phyloP scores from a whole-genome alignment of 106 monocot genomes.

The Chionographis japonica region DNA sequence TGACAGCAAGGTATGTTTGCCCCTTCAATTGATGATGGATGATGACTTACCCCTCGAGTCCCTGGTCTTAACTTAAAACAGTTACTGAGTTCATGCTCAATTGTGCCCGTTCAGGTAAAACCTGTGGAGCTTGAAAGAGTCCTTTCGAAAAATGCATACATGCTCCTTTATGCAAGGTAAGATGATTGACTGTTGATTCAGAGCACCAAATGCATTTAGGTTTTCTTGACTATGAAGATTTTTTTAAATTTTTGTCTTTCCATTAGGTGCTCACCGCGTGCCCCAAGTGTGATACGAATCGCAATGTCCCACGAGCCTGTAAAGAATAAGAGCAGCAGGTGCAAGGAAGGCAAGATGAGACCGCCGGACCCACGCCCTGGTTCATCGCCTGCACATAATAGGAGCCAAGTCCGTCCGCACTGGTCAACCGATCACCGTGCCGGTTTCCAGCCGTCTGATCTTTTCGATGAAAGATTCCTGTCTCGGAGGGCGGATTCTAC shows the following conservation, averaged over 20 bases:
- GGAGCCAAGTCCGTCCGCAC: neutral
- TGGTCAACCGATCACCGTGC: neutral
- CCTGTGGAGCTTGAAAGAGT: slow-evolving; percentile 58
- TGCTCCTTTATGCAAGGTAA: slow-evolving; percentile 85
- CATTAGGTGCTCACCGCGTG: slow-evolving; percentile 53
- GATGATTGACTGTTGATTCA: neutral
- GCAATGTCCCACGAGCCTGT: slow-evolving; percentile 5
- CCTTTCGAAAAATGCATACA: slow-evolving; percentile 56
- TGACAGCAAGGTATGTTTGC: slow-evolving; percentile 63
- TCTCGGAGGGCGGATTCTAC: slow-evolving; percentile 23
- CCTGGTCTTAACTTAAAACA: neutral
- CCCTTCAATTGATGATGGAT: neutral
- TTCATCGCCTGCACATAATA: neutral
- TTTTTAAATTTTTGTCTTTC: too few relatives aligned
- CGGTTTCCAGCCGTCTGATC: neutral
- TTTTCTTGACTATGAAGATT: neutral
- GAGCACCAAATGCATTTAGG: neutral
- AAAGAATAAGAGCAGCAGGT: slow-evolving; percentile 11
- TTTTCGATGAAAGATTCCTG: slow-evolving; percentile 1
- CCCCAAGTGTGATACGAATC: slow-evolving; percentile 36
- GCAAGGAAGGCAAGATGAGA: neutral
- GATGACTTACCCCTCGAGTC: neutral
- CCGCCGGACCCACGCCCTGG: neutral
- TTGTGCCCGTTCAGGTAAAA: slow-evolving; percentile 38
- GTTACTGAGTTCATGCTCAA: neutral